Percentiles rank a stretch among this genome's conserved stretches.
phyloP scores from a whole-genome alignment of 768 basidiomycete genomes.

The Trametes coccinea region DNA sequence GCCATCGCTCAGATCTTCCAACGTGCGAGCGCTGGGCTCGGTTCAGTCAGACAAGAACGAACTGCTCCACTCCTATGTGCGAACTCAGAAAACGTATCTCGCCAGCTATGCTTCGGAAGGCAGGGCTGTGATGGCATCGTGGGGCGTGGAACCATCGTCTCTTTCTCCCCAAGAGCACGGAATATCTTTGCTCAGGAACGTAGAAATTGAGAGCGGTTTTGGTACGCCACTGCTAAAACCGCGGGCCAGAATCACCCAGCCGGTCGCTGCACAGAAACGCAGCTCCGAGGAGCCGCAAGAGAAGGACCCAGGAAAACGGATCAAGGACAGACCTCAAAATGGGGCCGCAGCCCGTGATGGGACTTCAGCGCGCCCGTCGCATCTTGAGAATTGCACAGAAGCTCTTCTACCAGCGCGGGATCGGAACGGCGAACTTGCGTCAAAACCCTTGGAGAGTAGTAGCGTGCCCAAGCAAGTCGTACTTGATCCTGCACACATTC shows the following conservation, averaged over 20 bases:
- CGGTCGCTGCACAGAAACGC: not conserved
- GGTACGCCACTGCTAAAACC: conserved; percentile 23
- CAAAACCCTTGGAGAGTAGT: too few relatives aligned
- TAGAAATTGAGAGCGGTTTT: conserved; percentile 14
- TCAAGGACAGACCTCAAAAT: not conserved
- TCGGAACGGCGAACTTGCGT: too few relatives aligned
- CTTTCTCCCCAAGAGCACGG: not conserved
- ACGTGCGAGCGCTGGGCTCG: conserved; percentile 12
- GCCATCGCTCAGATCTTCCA: conserved; percentile 7
- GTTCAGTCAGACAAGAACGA: conserved; percentile 37
- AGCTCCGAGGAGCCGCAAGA: not conserved
- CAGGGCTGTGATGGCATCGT: conserved; percentile 23
- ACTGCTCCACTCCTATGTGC: conserved; percentile 49
- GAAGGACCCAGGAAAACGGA: not conserved
- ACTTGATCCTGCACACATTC: too few relatives aligned
- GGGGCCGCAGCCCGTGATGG: too few relatives aligned
- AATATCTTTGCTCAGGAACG: not conserved
- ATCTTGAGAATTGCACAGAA: too few relatives aligned
- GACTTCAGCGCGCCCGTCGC: too few relatives aligned
- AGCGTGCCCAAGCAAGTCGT: too few relatives aligned
- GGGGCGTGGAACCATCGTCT: conserved; percentile 11
- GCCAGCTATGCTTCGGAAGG: conserved; percentile 47
- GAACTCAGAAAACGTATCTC: conserved; percentile 47
- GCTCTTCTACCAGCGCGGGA: too few relatives aligned
- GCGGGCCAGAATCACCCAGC: not conserved